These are phyloP conservation scores for Phytophthora macrochlamydospora DNA, from an alignment of 352 stramenopile genomes.

Conservation along the genomic window DNA sequence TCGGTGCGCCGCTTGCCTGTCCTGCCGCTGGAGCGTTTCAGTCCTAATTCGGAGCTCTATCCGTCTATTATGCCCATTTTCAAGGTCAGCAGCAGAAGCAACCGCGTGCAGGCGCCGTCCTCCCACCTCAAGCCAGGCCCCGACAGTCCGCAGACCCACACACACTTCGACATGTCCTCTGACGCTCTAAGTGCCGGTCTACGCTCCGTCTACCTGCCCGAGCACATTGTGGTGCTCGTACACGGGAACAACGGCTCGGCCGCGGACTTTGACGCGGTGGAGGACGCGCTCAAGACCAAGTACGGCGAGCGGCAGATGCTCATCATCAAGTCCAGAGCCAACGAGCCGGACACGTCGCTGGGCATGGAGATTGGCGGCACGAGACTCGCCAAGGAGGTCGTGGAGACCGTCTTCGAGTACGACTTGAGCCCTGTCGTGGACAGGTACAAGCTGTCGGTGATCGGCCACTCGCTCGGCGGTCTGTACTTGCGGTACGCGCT, in stretches of 20 bases:
- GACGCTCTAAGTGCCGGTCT: slow-evolving; percentile 17
- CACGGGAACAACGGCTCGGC: slow-evolving; percentile 85
- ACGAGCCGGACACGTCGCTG: slow-evolving; percentile 66
- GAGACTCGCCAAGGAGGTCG: slow-evolving; percentile 69
- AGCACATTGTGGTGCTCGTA: slow-evolving; percentile 81
- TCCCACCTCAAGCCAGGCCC: background rate
- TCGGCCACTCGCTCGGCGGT: slow-evolving; percentile 78
- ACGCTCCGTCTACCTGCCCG: slow-evolving; percentile 43
- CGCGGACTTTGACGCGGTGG: slow-evolving; percentile 69
- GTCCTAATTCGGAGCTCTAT: background rate
- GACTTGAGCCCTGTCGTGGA: slow-evolving; percentile 53
- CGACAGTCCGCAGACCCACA: background rate
- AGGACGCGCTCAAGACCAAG: slow-evolving; percentile 45
- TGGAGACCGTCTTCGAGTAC: slow-evolving; percentile 60
- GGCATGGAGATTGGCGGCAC: slow-evolving; percentile 71
- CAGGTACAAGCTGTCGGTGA: slow-evolving; percentile 72
- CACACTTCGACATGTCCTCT: background rate
- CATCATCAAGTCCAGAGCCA: slow-evolving; percentile 69
- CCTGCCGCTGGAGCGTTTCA: background rate
- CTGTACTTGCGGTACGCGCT: slow-evolving; percentile 79
- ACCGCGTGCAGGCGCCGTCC: too few species aligned
- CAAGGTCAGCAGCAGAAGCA: too few species aligned
- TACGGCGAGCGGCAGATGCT: slow-evolving; percentile 57
- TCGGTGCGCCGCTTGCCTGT: too few species aligned
- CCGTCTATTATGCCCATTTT: too few species aligned